phyloP scores from a whole-genome alignment of 2,329 filamentous ascomycete species.

The Huntiella abstrusa region DNA sequence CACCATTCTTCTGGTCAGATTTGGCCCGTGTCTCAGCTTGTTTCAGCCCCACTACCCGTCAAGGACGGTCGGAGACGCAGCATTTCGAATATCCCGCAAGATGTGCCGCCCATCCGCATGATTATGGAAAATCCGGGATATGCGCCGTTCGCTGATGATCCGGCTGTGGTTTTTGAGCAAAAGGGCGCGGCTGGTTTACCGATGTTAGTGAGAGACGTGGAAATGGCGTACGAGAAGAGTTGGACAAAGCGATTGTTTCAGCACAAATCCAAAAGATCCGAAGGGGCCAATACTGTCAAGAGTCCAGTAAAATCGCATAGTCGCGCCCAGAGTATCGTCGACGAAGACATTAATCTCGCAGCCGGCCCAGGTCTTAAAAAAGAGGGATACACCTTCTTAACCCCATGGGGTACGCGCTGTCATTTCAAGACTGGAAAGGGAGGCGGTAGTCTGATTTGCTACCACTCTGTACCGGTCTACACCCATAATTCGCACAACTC shows the following conservation, averaged over 20 bases:
- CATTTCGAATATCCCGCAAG: not conserved
- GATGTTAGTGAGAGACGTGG: conserved; percentile 30
- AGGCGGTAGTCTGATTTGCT: conserved; percentile 57
- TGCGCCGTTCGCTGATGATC: conserved; percentile 6
- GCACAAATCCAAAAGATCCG: conserved; percentile 10
- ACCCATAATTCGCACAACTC: conserved; percentile 14
- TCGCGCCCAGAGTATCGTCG: conserved; percentile 2
- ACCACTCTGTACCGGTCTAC: conserved; percentile 42
- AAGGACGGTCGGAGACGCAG: conserved; percentile 6
- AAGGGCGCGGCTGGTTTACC: not conserved
- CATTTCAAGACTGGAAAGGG: conserved; percentile 64
- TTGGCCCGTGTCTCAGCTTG: conserved; percentile 8
- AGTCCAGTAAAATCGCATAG: not conserved
- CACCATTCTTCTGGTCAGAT: conserved; percentile 5
- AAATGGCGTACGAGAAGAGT: conserved; percentile 36
- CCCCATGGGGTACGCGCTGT: conserved; percentile 75
- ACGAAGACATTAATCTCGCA: conserved; percentile 12
- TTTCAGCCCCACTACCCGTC: conserved; percentile 2
- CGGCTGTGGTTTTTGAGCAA: conserved; percentile 12
- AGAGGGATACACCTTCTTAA: conserved; percentile 57
- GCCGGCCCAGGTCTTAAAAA: conserved; percentile 31
- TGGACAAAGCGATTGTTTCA: conserved; percentile 7
- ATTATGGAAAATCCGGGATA: conserved; percentile 10
- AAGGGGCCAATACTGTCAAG: not conserved
- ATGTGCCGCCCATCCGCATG: conserved; percentile 8